Evolutionary conservation across 768 basidiomycete species (phyloP).

Genomic region (Trichaptum fuscoviolaceum): DNA sequence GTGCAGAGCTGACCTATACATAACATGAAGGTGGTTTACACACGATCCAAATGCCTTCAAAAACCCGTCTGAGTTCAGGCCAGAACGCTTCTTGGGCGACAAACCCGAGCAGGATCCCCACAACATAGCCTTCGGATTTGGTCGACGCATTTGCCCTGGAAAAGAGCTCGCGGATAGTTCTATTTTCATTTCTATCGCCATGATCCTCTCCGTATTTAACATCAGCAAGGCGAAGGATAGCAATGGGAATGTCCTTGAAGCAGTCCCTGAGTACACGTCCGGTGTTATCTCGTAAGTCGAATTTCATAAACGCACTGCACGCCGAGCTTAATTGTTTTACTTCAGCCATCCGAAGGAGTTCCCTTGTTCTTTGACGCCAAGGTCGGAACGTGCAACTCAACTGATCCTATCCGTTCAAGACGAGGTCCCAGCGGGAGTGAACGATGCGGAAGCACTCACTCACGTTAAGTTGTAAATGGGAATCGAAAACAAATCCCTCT

Average conservation of each 20-base stretch:
- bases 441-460: conserved; percentile 2
- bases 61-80: conserved; percentile 28
- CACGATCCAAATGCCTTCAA: conserved; percentile 40
- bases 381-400: conserved; percentile 18
- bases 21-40: conserved; percentile 38
- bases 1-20: conserved; percentile 3
- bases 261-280: conserved; percentile 20
- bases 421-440: not conserved
- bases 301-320: not conserved
- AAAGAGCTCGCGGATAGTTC: conserved; percentile 22
- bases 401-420: conserved; percentile 14
- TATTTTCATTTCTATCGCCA: conserved; percentile 23
- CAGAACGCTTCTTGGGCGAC: conserved; percentile 25
- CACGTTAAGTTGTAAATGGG: not conserved
- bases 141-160: conserved; percentile 12
- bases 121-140: conserved; percentile 13
- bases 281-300: conserved; percentile 22
- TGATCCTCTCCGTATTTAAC: conserved; percentile 22
- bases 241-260: conserved; percentile 25
- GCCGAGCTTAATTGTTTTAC: conserved; percentile 3
- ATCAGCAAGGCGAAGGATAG: conserved; percentile 26
- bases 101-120: conserved; percentile 18
- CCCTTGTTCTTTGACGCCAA: conserved; percentile 22
- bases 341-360: conserved; percentile 25
- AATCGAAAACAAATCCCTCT: no score